Evolutionary conservation across 2,329 filamentous ascomycete species (phyloP).

Genomic region (Paraconiothyrium sp.): DNA sequence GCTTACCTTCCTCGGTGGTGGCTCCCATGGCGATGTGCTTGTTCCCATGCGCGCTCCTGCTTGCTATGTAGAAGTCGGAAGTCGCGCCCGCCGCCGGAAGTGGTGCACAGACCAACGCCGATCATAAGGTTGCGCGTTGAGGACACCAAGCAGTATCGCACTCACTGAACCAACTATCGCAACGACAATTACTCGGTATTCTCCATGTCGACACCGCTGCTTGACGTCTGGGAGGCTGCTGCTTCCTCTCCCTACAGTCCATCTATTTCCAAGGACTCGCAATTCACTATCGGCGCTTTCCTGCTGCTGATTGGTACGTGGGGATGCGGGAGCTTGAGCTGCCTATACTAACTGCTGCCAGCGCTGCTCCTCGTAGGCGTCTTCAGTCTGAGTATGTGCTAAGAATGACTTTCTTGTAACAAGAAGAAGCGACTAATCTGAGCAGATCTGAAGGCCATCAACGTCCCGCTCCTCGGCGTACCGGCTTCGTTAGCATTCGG

Average conservation of each 20-base stretch:
- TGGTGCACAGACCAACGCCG: conserved; percentile 20
- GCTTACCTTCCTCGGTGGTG: conserved; percentile 50
- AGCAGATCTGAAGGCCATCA: conserved; percentile 82
- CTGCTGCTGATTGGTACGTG: conserved; percentile 73
- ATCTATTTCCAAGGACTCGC: conserved; percentile 79
- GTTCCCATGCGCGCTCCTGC: neutral
- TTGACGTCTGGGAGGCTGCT: conserved; percentile 93
- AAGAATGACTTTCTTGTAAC: neutral
- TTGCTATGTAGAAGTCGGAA: conserved; percentile 17
- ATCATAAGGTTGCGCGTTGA: conserved; percentile 19
- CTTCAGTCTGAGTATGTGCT: conserved; percentile 81
- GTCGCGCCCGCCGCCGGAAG: conserved; percentile 20
- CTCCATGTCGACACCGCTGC: conserved; percentile 63
- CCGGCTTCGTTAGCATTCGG: conserved; percentile 90
- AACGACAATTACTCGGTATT: conserved; percentile 26
- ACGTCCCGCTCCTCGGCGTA: conserved; percentile 78
- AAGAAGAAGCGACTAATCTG: conserved; percentile 14
- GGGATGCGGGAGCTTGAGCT: conserved; percentile 17
- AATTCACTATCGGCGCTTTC: conserved; percentile 82
- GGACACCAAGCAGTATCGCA: conserved; percentile 36
- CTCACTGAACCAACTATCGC: conserved; percentile 8
- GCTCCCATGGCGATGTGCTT: conserved; percentile 40
- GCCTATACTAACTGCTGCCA: conserved; percentile 47
- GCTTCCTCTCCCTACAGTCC: conserved; percentile 86
- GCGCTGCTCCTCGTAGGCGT: conserved; percentile 75